Percentiles rank a stretch among this genome's conserved stretches.
phyloP scores from a whole-genome alignment of 306 rosid genomes.

The Vigna mungo region DNA sequence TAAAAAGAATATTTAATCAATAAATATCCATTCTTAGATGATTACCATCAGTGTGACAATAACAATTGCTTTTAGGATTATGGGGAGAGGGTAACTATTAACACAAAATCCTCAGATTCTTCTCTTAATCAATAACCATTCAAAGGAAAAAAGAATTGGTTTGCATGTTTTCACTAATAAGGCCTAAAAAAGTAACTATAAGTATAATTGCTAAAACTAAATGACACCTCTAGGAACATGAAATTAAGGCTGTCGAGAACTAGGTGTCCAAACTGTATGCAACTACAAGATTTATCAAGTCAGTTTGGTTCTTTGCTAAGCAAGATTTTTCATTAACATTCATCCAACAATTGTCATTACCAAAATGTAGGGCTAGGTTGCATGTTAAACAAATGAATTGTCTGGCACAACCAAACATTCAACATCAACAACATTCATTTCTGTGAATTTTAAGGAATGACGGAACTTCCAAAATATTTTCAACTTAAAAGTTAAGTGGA shows the following conservation, averaged over 20 bases:
- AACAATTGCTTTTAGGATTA: constrained; percentile 10
- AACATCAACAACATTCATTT: not conserved
- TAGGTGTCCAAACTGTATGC: constrained; percentile 1
- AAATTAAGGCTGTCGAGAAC: constrained; percentile 22
- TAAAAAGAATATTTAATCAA: not conserved
- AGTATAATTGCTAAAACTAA: constrained; percentile 26
- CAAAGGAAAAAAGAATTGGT: constrained; percentile 18
- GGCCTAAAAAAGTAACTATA: constrained; percentile 1
- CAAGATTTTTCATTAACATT: constrained; percentile 3
- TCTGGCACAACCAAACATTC: not conserved
- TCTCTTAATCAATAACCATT: constrained; percentile 18
- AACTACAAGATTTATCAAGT: not conserved
- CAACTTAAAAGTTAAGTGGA: not conserved
- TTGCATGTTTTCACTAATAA: not conserved
- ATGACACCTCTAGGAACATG: not conserved
- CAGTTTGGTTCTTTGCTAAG: not conserved
- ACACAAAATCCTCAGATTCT: not conserved
- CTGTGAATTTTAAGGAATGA: not conserved
- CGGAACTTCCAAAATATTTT: constrained; percentile 20
- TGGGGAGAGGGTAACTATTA: not conserved
- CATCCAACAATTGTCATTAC: not conserved
- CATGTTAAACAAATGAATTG: not conserved
- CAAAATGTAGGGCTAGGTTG: not conserved
- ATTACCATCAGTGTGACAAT: constrained; percentile 1
- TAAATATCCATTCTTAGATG: constrained; percentile 16